These are phyloP conservation scores for Endogone sp. DNA, from an alignment of 192 early-diverging fungal species.

Conservation along the genomic window DNA sequence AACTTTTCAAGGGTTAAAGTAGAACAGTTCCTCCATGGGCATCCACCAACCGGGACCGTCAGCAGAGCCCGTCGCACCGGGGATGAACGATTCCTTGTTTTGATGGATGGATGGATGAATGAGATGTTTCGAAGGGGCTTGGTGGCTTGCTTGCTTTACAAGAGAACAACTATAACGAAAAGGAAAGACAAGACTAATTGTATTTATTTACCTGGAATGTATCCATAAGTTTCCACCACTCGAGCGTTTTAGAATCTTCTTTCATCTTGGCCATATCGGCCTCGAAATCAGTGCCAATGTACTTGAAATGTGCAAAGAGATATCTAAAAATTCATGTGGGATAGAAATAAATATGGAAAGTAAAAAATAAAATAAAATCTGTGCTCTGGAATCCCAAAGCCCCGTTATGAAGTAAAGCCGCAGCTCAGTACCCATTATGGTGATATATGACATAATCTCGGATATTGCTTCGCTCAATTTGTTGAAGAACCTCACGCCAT, in stretches of 20 bases:
- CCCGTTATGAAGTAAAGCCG: too few relatives aligned
- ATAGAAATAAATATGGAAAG: neutral
- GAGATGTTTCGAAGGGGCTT: neutral
- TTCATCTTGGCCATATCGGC: slow-evolving; percentile 4
- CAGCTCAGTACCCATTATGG: neutral
- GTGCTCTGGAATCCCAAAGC: too few relatives aligned
- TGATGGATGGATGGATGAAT: neutral
- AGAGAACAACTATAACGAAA: too few relatives aligned
- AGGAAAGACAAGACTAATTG: too few relatives aligned
- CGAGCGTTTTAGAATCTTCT: neutral
- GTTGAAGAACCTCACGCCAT: neutral
- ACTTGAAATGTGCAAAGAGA: neutral
- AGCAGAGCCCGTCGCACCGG: slow-evolving; percentile 1
- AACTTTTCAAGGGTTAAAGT: slow-evolving; percentile 2
- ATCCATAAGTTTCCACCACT: slow-evolving; percentile 5
- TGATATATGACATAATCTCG: slow-evolving; percentile 1
- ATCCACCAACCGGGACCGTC: neutral
- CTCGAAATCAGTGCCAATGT: neutral
- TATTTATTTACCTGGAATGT: neutral
- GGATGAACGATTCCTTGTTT: neutral
- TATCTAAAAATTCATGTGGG: neutral
- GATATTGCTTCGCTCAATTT: neutral
- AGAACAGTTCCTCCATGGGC: neutral
- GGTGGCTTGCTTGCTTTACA: too few relatives aligned
- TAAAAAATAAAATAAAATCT: too few relatives aligned